Base-by-base conservation (phyloP, 441 rosid species). In the Erodium trifolium region DNA sequence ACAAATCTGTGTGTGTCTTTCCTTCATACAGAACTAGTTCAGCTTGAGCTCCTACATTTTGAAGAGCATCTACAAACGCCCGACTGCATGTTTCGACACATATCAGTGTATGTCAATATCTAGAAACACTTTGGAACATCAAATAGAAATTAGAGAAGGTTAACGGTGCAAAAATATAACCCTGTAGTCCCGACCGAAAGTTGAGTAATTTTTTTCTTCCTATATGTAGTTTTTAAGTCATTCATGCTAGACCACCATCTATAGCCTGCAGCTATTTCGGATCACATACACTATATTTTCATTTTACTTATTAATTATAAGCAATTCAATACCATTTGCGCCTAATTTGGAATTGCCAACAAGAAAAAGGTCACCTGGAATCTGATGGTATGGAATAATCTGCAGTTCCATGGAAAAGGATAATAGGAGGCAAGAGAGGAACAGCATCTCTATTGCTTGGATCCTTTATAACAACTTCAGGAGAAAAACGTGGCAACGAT, bases 1-100 rank as follows among this genome's bases (percentile, higher is more conserved):
- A 88, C 66, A 88, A 76, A 73, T 88, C 93, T 0, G 93, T 86
- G 70, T 86, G 93, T 45, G 87, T 76, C 76, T 88, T 88, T 74
- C 91, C 91, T 10, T 80, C 17, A 55, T 82, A 85, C 67, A 88
- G 67, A 63, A 83, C 68, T 31, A 85, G 31, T 19, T 85, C 84
- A 2, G 82, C 81, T 49, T 79, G 72, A 55, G 79, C 88, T 39
- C 88, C 88, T 35, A 35, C 81, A 43, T 16, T 82, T 73, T 59
- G 80, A 64, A 88, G 87, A 73, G 89, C 76, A 2, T 82, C 81
- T 8, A 10, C 78, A 59, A 86, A 82, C 57, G 70, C 73, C 74
- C 82, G 78, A 75, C 93, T 88, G 81, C 80, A 78, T 43, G 74
- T 31, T 63, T 70, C 39, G 35, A 47, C 53, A 47, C 0, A 47